phyloP scores from a whole-genome alignment of 108 stramenopile genomes.

The Phaeodactylum tricornutum region DNA sequence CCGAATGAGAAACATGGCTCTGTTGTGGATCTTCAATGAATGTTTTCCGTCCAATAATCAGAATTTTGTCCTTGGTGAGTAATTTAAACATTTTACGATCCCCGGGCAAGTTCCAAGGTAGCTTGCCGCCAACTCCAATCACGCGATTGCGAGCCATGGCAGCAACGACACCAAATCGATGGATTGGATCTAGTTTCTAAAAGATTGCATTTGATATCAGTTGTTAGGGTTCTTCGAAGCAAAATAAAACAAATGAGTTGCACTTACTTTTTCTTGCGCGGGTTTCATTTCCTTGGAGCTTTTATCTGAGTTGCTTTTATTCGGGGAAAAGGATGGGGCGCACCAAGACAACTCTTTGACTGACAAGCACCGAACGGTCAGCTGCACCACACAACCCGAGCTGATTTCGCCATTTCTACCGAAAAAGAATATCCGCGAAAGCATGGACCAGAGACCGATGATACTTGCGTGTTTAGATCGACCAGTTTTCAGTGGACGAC shows the following conservation, averaged over 20 bases:
- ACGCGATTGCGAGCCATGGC: slow-evolving; percentile 45
- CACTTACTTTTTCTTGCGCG: background rate
- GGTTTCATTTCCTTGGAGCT: background rate
- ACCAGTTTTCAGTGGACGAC: too few species aligned
- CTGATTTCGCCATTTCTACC: too few species aligned
- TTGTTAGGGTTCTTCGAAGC: background rate
- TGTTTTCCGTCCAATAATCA: slow-evolving; percentile 61
- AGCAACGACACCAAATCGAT: slow-evolving; percentile 62
- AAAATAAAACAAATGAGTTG: background rate
- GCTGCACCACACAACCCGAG: too few species aligned
- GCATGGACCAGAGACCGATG: too few species aligned
- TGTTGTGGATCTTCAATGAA: slow-evolving; percentile 38
- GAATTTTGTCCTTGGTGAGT: slow-evolving; percentile 38
- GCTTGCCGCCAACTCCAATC: slow-evolving; percentile 57
- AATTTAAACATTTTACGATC: slow-evolving; percentile 51
- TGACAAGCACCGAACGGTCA: slow-evolving; percentile 18
- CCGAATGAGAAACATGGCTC: slow-evolving; percentile 44
- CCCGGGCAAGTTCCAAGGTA: slow-evolving; percentile 59
- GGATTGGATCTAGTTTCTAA: slow-evolving; percentile 5
- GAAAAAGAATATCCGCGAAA: too few species aligned
- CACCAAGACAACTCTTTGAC: slow-evolving; percentile 36
- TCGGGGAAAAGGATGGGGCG: slow-evolving; percentile 13
- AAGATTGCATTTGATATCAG: background rate
- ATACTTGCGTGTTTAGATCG: too few species aligned
- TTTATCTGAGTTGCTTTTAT: background rate